Evolutionary conservation across 495 filamentous ascomycete species (phyloP).

Genomic region (Talaromyces ruber): DNA sequence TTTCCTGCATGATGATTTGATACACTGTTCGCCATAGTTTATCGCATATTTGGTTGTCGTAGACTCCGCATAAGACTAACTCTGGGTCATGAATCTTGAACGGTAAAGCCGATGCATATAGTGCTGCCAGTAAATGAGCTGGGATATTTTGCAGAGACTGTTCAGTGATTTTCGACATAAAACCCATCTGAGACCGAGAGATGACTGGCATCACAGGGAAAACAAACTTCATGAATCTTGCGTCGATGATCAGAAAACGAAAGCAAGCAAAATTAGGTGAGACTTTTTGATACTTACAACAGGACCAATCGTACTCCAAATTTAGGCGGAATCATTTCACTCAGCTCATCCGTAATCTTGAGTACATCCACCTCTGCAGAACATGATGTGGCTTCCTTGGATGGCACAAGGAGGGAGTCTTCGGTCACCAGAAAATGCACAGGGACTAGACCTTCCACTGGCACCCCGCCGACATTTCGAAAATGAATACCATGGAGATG

Average conservation of each 20-base stretch:
- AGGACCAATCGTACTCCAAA: constrained; percentile 21
- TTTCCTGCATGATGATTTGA: constrained; percentile 24
- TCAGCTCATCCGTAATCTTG: constrained; percentile 14
- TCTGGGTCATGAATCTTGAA: constrained; percentile 11
- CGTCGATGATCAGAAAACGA: not conserved
- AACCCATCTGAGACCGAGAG: constrained; percentile 19
- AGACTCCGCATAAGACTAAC: constrained; percentile 11
- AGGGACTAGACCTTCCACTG: constrained; percentile 22
- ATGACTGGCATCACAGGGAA: constrained; percentile 24
- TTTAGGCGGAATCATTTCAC: constrained; percentile 17
- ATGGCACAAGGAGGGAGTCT: constrained; percentile 13
- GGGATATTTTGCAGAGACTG: constrained; percentile 15
- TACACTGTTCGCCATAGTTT: constrained; percentile 25
- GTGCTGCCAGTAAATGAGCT: constrained; percentile 23
- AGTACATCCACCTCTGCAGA: not conserved
- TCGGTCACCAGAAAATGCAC: constrained; percentile 28
- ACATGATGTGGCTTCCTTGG: constrained; percentile 14
- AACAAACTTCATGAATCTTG: constrained; percentile 24
- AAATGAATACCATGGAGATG: constrained; percentile 26
- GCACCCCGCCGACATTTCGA: constrained; percentile 29
- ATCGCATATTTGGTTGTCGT: constrained; percentile 18
- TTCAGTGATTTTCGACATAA: constrained; percentile 4
- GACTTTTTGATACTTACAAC: constrained; percentile 12
- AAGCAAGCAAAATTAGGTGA: not conserved
- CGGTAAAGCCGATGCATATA: constrained; percentile 27